Base-by-base conservation (phyloP, 2,329 filamentous ascomycete genomes). In the Zymoseptoria ardabiliae region DNA sequence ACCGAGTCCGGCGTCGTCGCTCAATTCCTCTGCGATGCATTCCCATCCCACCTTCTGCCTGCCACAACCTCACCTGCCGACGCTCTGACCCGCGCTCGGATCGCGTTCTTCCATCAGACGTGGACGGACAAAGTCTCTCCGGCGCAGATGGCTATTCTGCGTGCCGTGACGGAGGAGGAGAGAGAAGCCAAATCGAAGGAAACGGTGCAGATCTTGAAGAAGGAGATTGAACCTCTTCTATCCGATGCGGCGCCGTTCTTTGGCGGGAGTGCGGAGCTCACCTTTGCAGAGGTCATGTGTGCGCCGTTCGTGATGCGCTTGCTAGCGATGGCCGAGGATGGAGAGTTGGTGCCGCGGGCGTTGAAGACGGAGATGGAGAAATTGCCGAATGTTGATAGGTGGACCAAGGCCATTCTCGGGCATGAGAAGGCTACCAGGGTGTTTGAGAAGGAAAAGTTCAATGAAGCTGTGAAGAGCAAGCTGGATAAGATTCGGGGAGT, bases 141-240 rank as follows among this genome's bases (percentile, higher is more conserved):
- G 49, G 72, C 82, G 41, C 57, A 53, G 58, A 76, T 77, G 61
- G 70, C 78, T 11, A 61, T 83, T n/a, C 72, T 77, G 4, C 76
- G 81, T 0, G 75, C 78, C 53, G 48, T 49, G 7, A 69, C 71
- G 17, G 73, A 79, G 1, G 79, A 75, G 5, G 85, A 85, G 53
- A 77, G 78, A 4, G 77, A 81, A 1, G 75, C 74, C 2, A 69
- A 81, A 2, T 76, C 73, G 0, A 73, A 80, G 21, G 80, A 80
- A 8, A 75, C 84, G n/a, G 75, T 87, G 2, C 78, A 77, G 1
- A 77, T 77, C 1, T 74, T 89, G 1, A 77, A 79, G 56, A 90
- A 87, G 75, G 88, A 93, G 68, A 76, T 94, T 58, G 90, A 92
- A 74, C 88, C 88, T 1, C 74, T 90, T 45, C 76, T 95, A 23